These are phyloP conservation scores for Erucastrum elatum DNA, from an alignment of 345 rosid species.

Conservation along the genomic window DNA sequence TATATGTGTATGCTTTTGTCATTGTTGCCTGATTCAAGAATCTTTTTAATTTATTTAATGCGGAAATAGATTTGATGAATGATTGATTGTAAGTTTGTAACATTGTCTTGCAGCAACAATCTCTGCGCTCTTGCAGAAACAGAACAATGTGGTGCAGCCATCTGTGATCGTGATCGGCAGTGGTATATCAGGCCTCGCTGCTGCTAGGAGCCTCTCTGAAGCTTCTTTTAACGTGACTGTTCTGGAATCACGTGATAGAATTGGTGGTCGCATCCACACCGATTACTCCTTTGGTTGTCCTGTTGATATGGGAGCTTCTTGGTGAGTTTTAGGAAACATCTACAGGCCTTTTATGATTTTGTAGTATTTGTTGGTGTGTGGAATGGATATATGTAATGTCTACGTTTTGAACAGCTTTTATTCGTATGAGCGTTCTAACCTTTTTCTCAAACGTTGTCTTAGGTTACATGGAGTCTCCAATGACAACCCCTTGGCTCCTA, in stretches of 20 bases:
- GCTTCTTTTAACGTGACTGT: constrained; percentile 71
- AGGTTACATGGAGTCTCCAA: constrained; percentile 94
- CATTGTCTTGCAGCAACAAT: constrained; percentile 36
- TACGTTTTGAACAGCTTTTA: neutral
- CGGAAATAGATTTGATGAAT: neutral
- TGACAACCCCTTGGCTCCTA: constrained; percentile 89
- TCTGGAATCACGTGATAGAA: constrained; percentile 81
- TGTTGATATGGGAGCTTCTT: constrained; percentile 90
- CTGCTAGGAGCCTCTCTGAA: constrained; percentile 69
- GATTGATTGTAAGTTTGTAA: constrained; percentile 5
- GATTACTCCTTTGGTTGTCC: constrained; percentile 92
- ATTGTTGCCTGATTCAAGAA: neutral
- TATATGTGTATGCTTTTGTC: neutral
- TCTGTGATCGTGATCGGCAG: constrained; percentile 80
- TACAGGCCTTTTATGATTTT: neutral
- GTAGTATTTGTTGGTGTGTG: neutral
- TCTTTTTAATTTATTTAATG: neutral
- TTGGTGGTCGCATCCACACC: constrained; percentile 91
- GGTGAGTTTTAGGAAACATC: constrained; percentile 39
- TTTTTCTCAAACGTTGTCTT: constrained; percentile 20
- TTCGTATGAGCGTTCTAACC: neutral
- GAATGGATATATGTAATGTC: neutral
- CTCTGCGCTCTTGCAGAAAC: constrained; percentile 46
- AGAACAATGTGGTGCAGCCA: constrained; percentile 51
- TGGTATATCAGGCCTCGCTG: constrained; percentile 90